These are phyloP conservation scores for Mortierella antarctica DNA, from an alignment of 192 early-diverging fungal genomes.

Conservation along the genomic window DNA sequence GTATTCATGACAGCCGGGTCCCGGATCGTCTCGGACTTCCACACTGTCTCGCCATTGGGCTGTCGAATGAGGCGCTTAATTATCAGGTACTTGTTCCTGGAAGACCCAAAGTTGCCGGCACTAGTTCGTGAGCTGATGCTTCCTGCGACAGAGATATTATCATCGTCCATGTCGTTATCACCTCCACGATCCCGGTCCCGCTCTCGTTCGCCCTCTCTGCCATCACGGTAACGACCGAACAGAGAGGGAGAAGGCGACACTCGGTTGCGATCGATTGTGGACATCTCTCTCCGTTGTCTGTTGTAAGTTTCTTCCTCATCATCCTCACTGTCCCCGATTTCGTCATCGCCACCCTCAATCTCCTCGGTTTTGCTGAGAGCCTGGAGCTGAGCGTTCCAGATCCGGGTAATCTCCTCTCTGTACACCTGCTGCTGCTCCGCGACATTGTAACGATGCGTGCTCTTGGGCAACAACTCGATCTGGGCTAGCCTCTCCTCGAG, in stretches of 20 bases:
- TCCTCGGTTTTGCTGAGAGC: constrained; percentile 70
- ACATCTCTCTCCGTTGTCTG: constrained; percentile 31
- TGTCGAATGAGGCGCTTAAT: constrained; percentile 66
- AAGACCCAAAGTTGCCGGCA: constrained; percentile 58
- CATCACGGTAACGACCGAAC: constrained; percentile 45
- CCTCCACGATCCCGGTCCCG: constrained; percentile 26
- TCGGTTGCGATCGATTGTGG: constrained; percentile 30
- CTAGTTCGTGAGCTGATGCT: constrained; percentile 65
- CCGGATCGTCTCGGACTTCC: constrained; percentile 84
- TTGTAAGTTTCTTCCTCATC: constrained; percentile 57
- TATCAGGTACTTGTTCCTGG: constrained; percentile 68
- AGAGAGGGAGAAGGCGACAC: constrained; percentile 46
- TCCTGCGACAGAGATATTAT: constrained; percentile 63
- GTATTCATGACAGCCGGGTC: constrained; percentile 90
- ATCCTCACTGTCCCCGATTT: constrained; percentile 65
- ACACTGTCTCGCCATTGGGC: constrained; percentile 73
- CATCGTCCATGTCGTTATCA: constrained; percentile 59
- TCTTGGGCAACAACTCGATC: constrained; percentile 84
- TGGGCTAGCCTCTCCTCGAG: constrained; percentile 86
- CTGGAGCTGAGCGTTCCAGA: constrained; percentile 90
- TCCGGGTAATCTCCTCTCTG: constrained; percentile 90
- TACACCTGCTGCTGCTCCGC: constrained; percentile 97
- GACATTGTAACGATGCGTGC: constrained; percentile 85
- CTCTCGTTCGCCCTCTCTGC: constrained; percentile 36
- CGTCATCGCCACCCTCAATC: constrained; percentile 60